Percentiles rank a stretch among this genome's conserved stretches.
Conservation (phyloP, 495 filamentous ascomycete genomes). For the Tuber borchii region DNA sequence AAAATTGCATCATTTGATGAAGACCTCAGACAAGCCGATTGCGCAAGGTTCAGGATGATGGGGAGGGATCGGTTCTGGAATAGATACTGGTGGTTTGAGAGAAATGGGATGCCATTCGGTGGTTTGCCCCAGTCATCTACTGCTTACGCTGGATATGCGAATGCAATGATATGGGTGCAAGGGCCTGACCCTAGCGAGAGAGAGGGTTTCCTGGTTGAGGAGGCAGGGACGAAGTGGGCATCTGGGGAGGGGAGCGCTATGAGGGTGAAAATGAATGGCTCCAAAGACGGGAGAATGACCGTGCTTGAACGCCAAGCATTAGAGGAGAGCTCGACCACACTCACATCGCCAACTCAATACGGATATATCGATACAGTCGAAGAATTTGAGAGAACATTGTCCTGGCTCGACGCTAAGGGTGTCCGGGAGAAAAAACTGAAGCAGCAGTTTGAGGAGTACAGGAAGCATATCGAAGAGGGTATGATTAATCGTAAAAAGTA, state of each 20-base stretch:
- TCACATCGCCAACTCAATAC: constrained; percentile 75
- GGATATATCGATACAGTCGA: constrained; percentile 79
- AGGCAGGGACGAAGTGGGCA: constrained; percentile 48
- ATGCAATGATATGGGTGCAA: constrained; percentile 92
- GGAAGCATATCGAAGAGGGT: constrained; percentile 65
- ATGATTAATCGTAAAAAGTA: constrained; percentile 76
- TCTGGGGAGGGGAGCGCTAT: constrained; percentile 41
- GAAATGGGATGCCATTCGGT: constrained; percentile 93
- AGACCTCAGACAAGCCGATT: constrained; percentile 86
- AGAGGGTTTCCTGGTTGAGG: constrained; percentile 64
- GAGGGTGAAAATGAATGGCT: constrained; percentile 51
- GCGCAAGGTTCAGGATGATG: constrained; percentile 77
- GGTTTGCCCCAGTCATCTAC: constrained; percentile 85
- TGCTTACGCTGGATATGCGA: constrained; percentile 77
- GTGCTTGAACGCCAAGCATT: constrained; percentile 75
- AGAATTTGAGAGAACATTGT: constrained; percentile 66
- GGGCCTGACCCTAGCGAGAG: constrained; percentile 86
- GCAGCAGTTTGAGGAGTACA: constrained; percentile 74
- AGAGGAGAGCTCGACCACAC: constrained; percentile 77
- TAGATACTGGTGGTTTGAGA: constrained; percentile 97
- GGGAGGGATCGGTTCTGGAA: constrained; percentile 96
- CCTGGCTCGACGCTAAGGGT: constrained; percentile 82
- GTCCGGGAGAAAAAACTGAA: constrained; percentile 73
- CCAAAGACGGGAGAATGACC: constrained; percentile 62
- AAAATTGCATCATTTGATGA: constrained; percentile 79